phyloP scores from a whole-genome alignment of 169 alveolate genomes.

The Babesia ovis region DNA sequence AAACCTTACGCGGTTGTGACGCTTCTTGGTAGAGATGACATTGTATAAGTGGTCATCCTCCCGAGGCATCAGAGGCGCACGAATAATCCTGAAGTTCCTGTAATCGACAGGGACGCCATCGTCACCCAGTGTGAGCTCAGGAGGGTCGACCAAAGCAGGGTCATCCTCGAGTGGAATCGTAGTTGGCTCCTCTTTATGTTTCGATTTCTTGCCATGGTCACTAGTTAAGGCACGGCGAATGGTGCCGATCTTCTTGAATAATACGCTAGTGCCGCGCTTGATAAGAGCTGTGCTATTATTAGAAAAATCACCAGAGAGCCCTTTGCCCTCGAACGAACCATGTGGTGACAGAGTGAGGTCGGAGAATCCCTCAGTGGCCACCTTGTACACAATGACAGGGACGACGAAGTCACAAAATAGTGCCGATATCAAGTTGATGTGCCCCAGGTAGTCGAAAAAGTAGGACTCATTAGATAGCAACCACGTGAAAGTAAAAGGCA shows the following conservation, averaged over 20 bases:
- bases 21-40: constrained; percentile 8
- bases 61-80: constrained; percentile 26
- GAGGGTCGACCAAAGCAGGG: neutral
- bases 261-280: constrained; percentile 13
- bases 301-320: neutral
- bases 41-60: constrained; percentile 41
- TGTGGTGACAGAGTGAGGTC: neutral
- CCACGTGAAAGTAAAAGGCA: constrained; percentile 75
- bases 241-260: constrained; percentile 12
- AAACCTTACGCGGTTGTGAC: neutral
- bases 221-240: constrained; percentile 11
- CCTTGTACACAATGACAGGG: constrained; percentile 70
- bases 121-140: neutral
- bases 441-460: constrained; percentile 63
- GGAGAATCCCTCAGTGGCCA: constrained; percentile 13
- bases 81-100: constrained; percentile 38
- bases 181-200: neutral
- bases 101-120: constrained; percentile 19
- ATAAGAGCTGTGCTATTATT: neutral
- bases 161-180: neutral
- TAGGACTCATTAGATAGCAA: constrained; percentile 66
- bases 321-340: neutral
- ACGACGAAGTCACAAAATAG: constrained; percentile 72
- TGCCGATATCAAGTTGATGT: constrained; percentile 63
- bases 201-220: neutral